Conservation (phyloP, 305 asterid genomes). For the Solanum aculeatissimum region DNA sequence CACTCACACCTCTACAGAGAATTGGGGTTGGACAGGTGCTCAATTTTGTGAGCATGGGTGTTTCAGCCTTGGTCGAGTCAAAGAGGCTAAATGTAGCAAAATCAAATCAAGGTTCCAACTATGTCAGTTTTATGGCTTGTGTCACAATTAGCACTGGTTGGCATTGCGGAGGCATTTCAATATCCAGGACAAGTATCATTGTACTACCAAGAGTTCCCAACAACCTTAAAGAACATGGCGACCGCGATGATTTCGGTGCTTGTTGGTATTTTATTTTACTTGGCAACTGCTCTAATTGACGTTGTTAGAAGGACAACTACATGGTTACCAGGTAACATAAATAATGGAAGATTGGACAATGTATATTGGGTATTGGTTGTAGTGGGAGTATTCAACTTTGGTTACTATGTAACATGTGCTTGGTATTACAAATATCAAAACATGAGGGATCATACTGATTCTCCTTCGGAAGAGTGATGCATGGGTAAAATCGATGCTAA, state of each 20-base stretch:
- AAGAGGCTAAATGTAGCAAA: constrained; percentile 13
- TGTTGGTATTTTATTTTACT: constrained; percentile 19
- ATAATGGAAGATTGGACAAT: constrained; percentile 40
- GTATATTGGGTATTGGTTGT: constrained; percentile 37
- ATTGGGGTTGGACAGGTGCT: constrained; percentile 38
- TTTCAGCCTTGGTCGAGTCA: constrained; percentile 29
- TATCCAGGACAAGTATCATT: constrained; percentile 12
- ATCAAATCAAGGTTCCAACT: background rate
- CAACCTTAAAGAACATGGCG: constrained; percentile 24
- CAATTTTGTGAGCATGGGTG: constrained; percentile 19
- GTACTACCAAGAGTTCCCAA: constrained; percentile 36
- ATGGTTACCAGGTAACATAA: constrained; percentile 37
- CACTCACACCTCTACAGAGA: constrained; percentile 20
- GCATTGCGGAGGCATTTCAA: constrained; percentile 18
- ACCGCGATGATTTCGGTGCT: constrained; percentile 31
- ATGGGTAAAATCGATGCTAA: background rate
- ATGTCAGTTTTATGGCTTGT: constrained; percentile 30
- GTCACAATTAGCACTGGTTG: constrained; percentile 4
- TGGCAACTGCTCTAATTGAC: constrained; percentile 22
- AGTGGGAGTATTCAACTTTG: constrained; percentile 26
- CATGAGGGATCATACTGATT: background rate
- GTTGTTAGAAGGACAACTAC: constrained; percentile 12
- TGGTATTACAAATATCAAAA: constrained; percentile 10
- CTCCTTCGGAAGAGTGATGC: background rate
- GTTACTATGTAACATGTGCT: constrained; percentile 28